Evolutionary conservation across 2,329 filamentous ascomycete genomes (phyloP).

Genomic region (Pyricularia grisea): DNA sequence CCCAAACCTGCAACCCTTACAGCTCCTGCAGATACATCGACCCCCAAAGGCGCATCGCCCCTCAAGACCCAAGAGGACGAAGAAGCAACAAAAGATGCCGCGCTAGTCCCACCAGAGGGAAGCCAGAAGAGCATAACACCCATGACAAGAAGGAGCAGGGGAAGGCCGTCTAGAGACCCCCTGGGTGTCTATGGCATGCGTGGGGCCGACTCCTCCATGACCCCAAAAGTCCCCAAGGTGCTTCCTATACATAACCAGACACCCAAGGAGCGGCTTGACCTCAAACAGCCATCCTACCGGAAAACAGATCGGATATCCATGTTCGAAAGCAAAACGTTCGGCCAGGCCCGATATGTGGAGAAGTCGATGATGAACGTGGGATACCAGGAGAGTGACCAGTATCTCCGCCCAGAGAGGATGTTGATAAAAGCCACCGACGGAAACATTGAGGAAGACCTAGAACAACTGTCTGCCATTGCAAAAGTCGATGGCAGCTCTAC

Average conservation of each 20-base stretch:
- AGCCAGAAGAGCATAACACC: constrained; percentile 14
- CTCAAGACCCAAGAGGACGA: not conserved
- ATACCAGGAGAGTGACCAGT: constrained; percentile 91
- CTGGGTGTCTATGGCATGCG: constrained; percentile 42
- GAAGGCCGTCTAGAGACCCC: constrained; percentile 40
- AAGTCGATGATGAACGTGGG: constrained; percentile 93
- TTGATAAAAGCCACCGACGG: constrained; percentile 56
- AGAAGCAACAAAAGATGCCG: not conserved
- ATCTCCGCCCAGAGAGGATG: constrained; percentile 64
- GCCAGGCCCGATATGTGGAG: constrained; percentile 86
- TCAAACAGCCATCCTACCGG: constrained; percentile 67
- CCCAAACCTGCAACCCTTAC: not conserved
- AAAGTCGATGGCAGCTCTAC: constrained; percentile 50
- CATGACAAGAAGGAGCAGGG: constrained; percentile 27
- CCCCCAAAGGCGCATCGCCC: not conserved
- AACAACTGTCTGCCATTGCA: constrained; percentile 27
- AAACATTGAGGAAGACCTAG: constrained; percentile 49
- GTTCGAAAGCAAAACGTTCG: constrained; percentile 77
- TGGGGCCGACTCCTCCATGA: constrained; percentile 15
- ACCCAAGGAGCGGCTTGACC: constrained; percentile 67
- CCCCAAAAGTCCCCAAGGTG: constrained; percentile 52
- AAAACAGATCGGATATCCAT: constrained; percentile 69
- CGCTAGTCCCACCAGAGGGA: not conserved
- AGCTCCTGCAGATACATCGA: not conserved
- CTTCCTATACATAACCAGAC: constrained; percentile 73